phyloP scores from a whole-genome alignment of 2,329 filamentous ascomycete species.

The Claviceps monticola region DNA sequence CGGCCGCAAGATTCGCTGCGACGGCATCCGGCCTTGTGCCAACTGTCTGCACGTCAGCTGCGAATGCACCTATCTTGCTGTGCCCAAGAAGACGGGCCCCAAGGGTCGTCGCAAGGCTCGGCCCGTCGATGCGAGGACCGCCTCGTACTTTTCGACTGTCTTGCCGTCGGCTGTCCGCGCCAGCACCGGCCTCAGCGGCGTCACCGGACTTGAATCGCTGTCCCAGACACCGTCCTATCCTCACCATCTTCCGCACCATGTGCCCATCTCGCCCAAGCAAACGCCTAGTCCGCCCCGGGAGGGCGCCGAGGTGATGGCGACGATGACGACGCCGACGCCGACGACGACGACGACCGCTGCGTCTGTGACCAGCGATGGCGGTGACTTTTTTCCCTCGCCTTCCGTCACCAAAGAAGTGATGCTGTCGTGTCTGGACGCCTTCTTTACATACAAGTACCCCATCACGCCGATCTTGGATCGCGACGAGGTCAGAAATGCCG shows the following conservation, averaged over 20 bases:
- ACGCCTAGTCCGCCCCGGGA: background rate
- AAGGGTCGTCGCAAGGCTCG: slow-evolving; percentile 10
- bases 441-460: slow-evolving; percentile 21
- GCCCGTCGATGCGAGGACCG: background rate
- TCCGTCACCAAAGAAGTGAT: slow-evolving; percentile 8
- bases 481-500: slow-evolving; percentile 7
- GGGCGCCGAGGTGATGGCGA: background rate
- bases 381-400: background rate
- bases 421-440: slow-evolving; percentile 16
- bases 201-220: too few relatives aligned
- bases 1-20: slow-evolving; percentile 16
- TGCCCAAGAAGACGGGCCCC: slow-evolving; percentile 19
- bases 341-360: background rate
- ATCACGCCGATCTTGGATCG: slow-evolving; percentile 19
- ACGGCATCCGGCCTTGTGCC: slow-evolving; percentile 14
- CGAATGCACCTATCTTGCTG: slow-evolving; percentile 16
- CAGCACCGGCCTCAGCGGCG: background rate
- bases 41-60: slow-evolving; percentile 11
- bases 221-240: background rate
- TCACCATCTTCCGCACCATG: background rate
- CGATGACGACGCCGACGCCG: too few relatives aligned
- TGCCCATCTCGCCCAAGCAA: background rate
- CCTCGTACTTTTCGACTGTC: slow-evolving; percentile 2
- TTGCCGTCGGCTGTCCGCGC: slow-evolving; percentile 1
- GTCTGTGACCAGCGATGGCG: slow-evolving; percentile 5